Conservation (phyloP, 2,329 filamentous ascomycete species). For the Exutisphaerella laricina region DNA sequence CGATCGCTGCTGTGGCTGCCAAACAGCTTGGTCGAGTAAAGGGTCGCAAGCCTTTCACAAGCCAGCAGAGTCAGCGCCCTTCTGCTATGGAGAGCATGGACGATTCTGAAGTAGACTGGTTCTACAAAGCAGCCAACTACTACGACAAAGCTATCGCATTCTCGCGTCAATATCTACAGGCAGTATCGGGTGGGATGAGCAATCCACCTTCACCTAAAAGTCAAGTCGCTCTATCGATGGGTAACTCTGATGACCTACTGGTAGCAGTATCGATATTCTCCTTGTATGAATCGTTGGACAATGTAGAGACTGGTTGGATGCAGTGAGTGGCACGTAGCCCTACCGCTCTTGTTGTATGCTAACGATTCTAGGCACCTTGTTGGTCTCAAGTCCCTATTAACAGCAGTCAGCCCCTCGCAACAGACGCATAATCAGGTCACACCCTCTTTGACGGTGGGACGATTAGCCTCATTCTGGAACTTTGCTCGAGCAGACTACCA, state of each 20-base stretch:
- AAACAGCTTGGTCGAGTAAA: constrained; percentile 55
- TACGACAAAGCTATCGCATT: constrained; percentile 46
- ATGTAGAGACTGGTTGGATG: constrained; percentile 55
- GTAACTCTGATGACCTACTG: constrained; percentile 54
- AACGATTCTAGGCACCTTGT: constrained; percentile 50
- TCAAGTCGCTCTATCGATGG: constrained; percentile 27
- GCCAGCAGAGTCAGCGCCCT: constrained; percentile 44
- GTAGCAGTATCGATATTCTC: constrained; percentile 62
- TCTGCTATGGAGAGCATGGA: constrained; percentile 51
- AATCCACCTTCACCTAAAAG: constrained; percentile 21
- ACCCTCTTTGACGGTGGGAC: constrained; percentile 48
- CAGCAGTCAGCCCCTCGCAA: constrained; percentile 33
- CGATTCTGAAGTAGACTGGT: constrained; percentile 50
- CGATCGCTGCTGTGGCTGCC: constrained; percentile 56
- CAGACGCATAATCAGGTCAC: constrained; percentile 38
- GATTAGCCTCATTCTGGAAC: constrained; percentile 61
- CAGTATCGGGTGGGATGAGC: constrained; percentile 27
- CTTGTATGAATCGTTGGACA: constrained; percentile 61
- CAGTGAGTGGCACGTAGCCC: constrained; percentile 18
- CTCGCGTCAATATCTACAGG: constrained; percentile 46
- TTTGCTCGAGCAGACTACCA: constrained; percentile 49
- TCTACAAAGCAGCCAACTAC: constrained; percentile 55
- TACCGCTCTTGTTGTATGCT: background rate
- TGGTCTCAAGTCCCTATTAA: constrained; percentile 58
- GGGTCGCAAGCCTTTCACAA: constrained; percentile 47